Evolutionary conservation across 208 protist species (phyloP), one percentile per base, ranked within the genome.

Genomic region (Wallacemonas sp.): DNA sequence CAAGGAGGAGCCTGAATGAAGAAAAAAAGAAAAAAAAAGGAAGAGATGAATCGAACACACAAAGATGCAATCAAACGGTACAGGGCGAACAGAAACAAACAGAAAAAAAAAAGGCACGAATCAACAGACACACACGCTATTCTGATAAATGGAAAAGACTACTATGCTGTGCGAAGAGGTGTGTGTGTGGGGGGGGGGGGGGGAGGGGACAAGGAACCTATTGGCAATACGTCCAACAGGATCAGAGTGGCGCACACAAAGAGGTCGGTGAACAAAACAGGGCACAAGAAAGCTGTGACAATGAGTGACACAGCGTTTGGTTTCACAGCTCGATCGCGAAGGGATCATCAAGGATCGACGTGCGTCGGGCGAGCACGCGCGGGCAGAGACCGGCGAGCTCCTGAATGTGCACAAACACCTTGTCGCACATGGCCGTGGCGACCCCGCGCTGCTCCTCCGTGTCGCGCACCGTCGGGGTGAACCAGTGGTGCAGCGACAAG

Each of bases 331-430:
- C 52, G 5, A 59, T 29, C 12, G 52, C 52, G 1, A 59, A 59
- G 2, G 52, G 52, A 25, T 59, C 52, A 59, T 41, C 26, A 25
- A 45, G 12, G 0, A n/a, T 18, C n/a, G 52, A 42, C 8, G 76
- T 44, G 20, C 67, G 67, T 0, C 74, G 69, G 28, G 63, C 65
- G 39, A 81, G 42, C 48, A 85, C 79, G 33, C 70, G 75, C 29
- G 79, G 76, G 49, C 79, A 85, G n/a, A 79, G 45, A 2, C 72
- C 65, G 36, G 79, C 79, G 11, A 85, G 69, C 52, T 75, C 75
- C 52, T 75, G 65, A 10, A 72, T 66, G 29, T 67, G 63, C 8
- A 85, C 66, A 36, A 70, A 69, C 28, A 72, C 52, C 16, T 63
- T 22, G 26, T 85, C 79, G 55, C 79, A 73, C 41, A 57, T 57